A percentile compares a stretch with the other conserved stretches of the same genome.
These are phyloP conservation scores for Sonneratia caseolaris DNA, from an alignment of 345 rosid species.

Conservation along the genomic window DNA sequence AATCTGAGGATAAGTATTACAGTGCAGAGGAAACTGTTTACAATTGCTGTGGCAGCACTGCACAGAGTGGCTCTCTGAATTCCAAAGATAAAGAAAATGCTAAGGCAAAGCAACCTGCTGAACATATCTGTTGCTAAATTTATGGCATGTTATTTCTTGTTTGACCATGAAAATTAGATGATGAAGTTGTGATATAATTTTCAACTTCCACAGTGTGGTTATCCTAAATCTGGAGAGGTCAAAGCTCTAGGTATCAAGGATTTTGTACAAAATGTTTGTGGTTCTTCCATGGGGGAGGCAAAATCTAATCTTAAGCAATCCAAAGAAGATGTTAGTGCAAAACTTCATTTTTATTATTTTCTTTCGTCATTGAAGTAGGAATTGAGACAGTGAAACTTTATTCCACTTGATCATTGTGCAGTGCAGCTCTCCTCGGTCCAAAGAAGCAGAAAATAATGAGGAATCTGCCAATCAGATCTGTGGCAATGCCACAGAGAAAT, in stretches of 20 bases:
- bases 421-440: not conserved
- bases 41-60: not conserved
- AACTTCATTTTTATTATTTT: not conserved
- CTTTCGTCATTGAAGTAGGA: not conserved
- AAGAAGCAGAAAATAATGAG: constrained; percentile 4
- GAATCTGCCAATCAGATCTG: not conserved
- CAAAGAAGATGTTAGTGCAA: not conserved
- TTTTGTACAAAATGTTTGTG: not conserved
- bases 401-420: not conserved
- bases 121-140: constrained; percentile 2
- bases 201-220: constrained; percentile 4
- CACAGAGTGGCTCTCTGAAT: not conserved
- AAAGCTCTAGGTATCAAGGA: constrained; percentile 1
- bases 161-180: not conserved
- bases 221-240: constrained; percentile 20
- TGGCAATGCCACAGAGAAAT: not conserved
- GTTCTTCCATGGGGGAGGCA: constrained; percentile 3
- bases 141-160: not conserved
- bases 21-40: not conserved
- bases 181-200: constrained; percentile 23
- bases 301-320: constrained; percentile 6
- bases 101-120: constrained; percentile 3
- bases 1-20: constrained; percentile 1
- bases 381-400: not conserved
- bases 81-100: constrained; percentile 3